A percentile compares a stretch with the other conserved stretches of the same genome.
These are phyloP conservation scores for Didymella segeticola DNA, from an alignment of 2,329 filamentous ascomycete species.

Conservation along the genomic window DNA sequence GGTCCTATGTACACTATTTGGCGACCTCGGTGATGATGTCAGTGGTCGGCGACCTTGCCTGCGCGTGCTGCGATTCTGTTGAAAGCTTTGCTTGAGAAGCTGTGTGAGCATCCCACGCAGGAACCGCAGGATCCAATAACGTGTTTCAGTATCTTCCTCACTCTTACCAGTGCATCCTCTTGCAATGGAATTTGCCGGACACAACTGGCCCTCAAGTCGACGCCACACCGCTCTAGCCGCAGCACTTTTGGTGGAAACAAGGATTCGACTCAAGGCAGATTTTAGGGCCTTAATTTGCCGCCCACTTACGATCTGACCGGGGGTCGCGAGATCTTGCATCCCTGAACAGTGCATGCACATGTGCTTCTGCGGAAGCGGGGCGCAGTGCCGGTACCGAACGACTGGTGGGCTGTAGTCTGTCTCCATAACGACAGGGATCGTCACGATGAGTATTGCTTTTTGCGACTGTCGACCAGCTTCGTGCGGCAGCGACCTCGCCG, in stretches of 20 bases:
- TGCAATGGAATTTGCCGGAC: neutral
- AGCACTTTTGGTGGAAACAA: slow-evolving; percentile 18
- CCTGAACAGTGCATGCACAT: slow-evolving; percentile 16
- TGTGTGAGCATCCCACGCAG: slow-evolving; percentile 2
- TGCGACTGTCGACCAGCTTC: slow-evolving; percentile 8
- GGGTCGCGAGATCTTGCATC: slow-evolving; percentile 28
- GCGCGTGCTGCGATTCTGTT: slow-evolving; percentile 20
- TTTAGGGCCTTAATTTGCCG: slow-evolving; percentile 15
- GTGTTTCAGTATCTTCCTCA: slow-evolving; percentile 9
- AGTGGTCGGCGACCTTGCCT: neutral
- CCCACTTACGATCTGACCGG: slow-evolving; percentile 20
- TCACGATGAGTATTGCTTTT: slow-evolving; percentile 21
- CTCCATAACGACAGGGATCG: slow-evolving; percentile 14
- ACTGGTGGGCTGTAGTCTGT: slow-evolving; percentile 19
- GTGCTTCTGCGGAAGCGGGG: slow-evolving; percentile 42
- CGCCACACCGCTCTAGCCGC: slow-evolving; percentile 20
- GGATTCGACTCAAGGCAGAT: slow-evolving; percentile 1
- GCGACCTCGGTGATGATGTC: neutral
- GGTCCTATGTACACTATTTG: slow-evolving; percentile 4
- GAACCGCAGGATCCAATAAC: slow-evolving; percentile 10
- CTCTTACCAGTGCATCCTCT: slow-evolving; percentile 1
- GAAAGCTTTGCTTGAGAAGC: slow-evolving; percentile 21
- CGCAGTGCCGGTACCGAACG: slow-evolving; percentile 29
- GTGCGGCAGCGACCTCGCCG: slow-evolving; percentile 23
- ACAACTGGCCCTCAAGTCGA: slow-evolving; percentile 3